These are phyloP conservation scores for Rhizodiscina lignyota DNA, from an alignment of 495 filamentous ascomycete genomes.

Conservation along the genomic window DNA sequence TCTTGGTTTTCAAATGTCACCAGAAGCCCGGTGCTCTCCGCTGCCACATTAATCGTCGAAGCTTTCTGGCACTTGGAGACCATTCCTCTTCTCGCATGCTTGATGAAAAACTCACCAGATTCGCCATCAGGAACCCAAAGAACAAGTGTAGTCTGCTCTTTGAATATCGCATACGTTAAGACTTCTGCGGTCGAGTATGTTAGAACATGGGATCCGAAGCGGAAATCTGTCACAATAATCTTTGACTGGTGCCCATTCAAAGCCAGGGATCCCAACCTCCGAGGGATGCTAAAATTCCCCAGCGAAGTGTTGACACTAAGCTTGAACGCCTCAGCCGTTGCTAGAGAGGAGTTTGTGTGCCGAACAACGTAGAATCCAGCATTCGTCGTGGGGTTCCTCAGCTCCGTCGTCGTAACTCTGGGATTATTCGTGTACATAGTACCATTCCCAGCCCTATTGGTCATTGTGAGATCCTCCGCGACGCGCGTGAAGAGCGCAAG, in stretches of 20 bases:
- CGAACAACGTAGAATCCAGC: conserved; percentile 39
- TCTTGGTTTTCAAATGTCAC: conserved; percentile 26
- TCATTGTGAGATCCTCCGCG: conserved; percentile 34
- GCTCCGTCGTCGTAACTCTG: conserved; percentile 28
- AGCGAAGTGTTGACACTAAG: conserved; percentile 35
- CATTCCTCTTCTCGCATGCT: conserved; percentile 25
- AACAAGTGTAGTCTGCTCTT: conserved; percentile 29
- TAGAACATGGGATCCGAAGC: conserved; percentile 30
- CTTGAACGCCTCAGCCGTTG: conserved; percentile 31
- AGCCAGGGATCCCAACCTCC: conserved; percentile 22
- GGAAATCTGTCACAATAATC: conserved; percentile 42
- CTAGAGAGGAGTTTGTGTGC: conserved; percentile 30
- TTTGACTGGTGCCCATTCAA: conserved; percentile 44
- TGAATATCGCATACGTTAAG: conserved; percentile 32
- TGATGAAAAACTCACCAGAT: conserved; percentile 35
- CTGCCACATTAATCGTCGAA: conserved; percentile 24
- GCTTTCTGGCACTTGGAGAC: conserved; percentile 18
- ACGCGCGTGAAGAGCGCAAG: conserved; percentile 37
- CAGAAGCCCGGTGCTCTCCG: conserved; percentile 19
- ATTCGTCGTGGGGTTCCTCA: conserved; percentile 38
- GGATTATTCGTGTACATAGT: conserved; percentile 35
- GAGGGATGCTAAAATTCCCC: conserved; percentile 30
- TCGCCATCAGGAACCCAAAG: conserved; percentile 39
- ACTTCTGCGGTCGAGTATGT: conserved; percentile 46
- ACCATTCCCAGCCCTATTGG: conserved; percentile 39